Base-by-base conservation (phyloP, 139 green algal species). In the Pleodorina starrii region DNA sequence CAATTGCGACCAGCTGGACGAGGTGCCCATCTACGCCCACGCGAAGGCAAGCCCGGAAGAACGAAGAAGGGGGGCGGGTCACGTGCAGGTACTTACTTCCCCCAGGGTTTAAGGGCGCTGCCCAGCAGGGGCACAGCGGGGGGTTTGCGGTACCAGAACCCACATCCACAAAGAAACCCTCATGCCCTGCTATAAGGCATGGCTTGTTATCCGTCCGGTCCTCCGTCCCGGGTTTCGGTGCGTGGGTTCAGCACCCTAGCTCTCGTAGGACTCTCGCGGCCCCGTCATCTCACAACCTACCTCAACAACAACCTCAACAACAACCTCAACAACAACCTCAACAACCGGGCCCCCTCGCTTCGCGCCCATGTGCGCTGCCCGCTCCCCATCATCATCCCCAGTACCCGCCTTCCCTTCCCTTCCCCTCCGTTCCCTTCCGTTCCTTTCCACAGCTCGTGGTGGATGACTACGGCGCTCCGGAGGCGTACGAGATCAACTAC, bases 401-500 rank as follows among this genome's bases (percentile, higher is more conserved):
- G n/a, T n/a, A n/a, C n/a, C n/a, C n/a, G n/a, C n/a, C n/a, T n/a
- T n/a, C n/a, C n/a, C n/a, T n/a, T n/a, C n/a, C n/a, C n/a, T n/a
- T n/a, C n/a, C n/a, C n/a, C 38, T 35, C 40, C 72, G 1, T 36
- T 25, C 72, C 35, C 35, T 57, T 23, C 29, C 40, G 14, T 6
- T 5, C 29, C 29, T 10, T 4, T 25, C 27, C 40, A 0, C 85
- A 90, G 73, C 42, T 83, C 0, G 71, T 89, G 71, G 50, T 84
- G 7, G 84, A 89, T 29, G 50, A 84, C 25, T 4, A 36, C 29
- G 54, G 48, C 38, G 2, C 2, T 17, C 71, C 72, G 7, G 84
- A 89, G 71, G 84, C 71, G 17, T 89, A 84, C 72, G 84, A 89
- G 69, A 63, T 89, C 50, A 89, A 89, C 54, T 89, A 89, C 72